Percentiles rank a stretch among this genome's conserved stretches.
Conservation (phyloP, 805 yeast genomes). For the Wickerhamiella sergipiensis region DNA sequence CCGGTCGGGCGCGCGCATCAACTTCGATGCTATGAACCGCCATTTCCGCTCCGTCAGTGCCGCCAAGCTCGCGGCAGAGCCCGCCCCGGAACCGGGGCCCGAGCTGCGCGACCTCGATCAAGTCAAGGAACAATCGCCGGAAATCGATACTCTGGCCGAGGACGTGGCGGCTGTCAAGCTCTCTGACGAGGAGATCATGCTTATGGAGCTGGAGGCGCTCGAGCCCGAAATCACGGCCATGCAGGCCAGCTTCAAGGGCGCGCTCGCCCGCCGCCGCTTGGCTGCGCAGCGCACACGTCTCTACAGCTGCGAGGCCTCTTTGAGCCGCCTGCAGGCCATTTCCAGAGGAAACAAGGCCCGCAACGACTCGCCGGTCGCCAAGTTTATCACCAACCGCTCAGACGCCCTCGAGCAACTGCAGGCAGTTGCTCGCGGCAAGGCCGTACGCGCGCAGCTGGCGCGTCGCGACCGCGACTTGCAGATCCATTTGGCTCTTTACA, state of each 20-base stretch:
- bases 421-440: slow-evolving; percentile 13
- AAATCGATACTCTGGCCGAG: neutral
- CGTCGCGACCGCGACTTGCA: slow-evolving; percentile 1
- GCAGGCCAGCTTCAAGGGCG: slow-evolving; percentile 35
- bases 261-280: neutral
- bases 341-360: slow-evolving; percentile 18
- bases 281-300: neutral
- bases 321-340: slow-evolving; percentile 19
- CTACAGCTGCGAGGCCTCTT: slow-evolving; percentile 4
- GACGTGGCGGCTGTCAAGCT: slow-evolving; percentile 1
- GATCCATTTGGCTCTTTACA: neutral
- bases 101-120: slow-evolving; percentile 3
- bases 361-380: neutral
- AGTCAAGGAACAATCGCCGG: neutral
- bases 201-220: slow-evolving; percentile 20
- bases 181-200: slow-evolving; percentile 23
- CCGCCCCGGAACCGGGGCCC: neutral
- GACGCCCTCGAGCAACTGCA: slow-evolving; percentile 10
- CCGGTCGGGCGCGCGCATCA: slow-evolving; percentile 50
- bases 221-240: slow-evolving; percentile 33
- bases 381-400: neutral
- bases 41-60: slow-evolving; percentile 20
- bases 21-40: slow-evolving; percentile 45
- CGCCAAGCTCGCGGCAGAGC: slow-evolving; percentile 1
- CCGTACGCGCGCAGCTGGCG: slow-evolving; percentile 11